A percentile compares a stretch with the other conserved stretches of the same genome.
phyloP scores from a whole-genome alignment of 2,329 filamentous ascomycete species.

The Aspergillus alliaceus region DNA sequence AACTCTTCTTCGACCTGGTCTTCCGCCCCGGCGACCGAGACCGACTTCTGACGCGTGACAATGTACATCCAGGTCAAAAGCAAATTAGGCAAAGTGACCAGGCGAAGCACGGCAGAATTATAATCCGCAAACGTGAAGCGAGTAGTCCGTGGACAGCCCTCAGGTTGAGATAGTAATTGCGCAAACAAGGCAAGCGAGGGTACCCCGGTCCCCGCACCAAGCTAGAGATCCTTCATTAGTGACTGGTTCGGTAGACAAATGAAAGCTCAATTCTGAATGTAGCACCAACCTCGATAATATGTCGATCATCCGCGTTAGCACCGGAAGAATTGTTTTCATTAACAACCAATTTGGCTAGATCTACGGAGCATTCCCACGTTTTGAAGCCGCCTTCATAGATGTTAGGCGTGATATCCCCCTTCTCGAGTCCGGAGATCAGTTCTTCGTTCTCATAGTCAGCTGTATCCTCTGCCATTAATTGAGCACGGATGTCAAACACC shows the following conservation, averaged over 20 bases:
- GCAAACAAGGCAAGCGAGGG: conserved; percentile 58
- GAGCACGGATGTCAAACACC: conserved; percentile 63
- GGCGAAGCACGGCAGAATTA: conserved; percentile 59
- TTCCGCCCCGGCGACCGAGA: neutral
- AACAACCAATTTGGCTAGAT: conserved; percentile 50
- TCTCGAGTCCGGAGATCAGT: conserved; percentile 50
- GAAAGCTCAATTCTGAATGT: neutral
- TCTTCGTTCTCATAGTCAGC: conserved; percentile 44
- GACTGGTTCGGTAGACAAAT: neutral
- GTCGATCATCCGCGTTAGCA: conserved; percentile 27
- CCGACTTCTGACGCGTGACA: conserved; percentile 10
- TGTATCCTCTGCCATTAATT: conserved; percentile 61
- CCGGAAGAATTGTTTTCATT: conserved; percentile 15
- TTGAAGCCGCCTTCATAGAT: conserved; percentile 69
- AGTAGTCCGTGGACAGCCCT: conserved; percentile 25
- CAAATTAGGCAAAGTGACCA: conserved; percentile 62
- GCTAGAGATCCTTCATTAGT: conserved; percentile 30
- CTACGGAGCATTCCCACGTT: conserved; percentile 66
- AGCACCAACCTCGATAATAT: conserved; percentile 41
- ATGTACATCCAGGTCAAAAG: conserved; percentile 54
- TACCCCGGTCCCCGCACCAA: conserved; percentile 65
- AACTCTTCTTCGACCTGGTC: conserved; percentile 17
- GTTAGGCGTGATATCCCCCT: conserved; percentile 59
- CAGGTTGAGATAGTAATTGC: conserved; percentile 44
- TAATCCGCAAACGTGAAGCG: conserved; percentile 63